A percentile compares a stretch with the other conserved stretches of the same genome.
Conservation (phyloP, 2,329 filamentous ascomycete species). For the Teratosphaeriaceae sp. region DNA sequence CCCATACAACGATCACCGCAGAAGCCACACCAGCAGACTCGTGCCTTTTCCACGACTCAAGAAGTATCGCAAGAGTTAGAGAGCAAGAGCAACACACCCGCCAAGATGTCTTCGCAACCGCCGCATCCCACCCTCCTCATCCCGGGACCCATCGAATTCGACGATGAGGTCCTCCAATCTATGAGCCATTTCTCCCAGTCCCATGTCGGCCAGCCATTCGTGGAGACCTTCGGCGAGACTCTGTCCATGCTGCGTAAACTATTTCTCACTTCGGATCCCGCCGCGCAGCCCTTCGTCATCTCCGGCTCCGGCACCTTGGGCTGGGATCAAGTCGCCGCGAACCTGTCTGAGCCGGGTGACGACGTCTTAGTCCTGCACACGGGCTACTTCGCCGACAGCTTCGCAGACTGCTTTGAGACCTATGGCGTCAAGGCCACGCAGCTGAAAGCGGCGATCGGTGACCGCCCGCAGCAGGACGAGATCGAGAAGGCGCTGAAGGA, state of each 20-base stretch:
- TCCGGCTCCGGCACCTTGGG: constrained; percentile 92
- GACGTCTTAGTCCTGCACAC: constrained; percentile 89
- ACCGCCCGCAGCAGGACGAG: constrained; percentile 76
- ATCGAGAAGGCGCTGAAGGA: constrained; percentile 82
- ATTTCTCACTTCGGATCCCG: constrained; percentile 79
- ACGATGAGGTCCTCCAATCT: constrained; percentile 89
- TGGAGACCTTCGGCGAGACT: constrained; percentile 84
- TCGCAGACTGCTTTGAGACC: constrained; percentile 83
- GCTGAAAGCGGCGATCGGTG: constrained; percentile 81
- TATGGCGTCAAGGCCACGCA: constrained; percentile 90
- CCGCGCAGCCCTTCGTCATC: constrained; percentile 85
- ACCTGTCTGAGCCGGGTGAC: constrained; percentile 83
- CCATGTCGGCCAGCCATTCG: constrained; percentile 84
- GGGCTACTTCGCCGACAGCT: constrained; percentile 94
- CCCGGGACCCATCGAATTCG: constrained; percentile 95
- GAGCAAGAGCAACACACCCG: constrained; percentile 18
- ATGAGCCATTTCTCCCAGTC: constrained; percentile 97
- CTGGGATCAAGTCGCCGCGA: constrained; percentile 94
- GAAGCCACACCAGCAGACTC: constrained; percentile 16
- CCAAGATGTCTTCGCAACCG: constrained; percentile 52
- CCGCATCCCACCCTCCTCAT: constrained; percentile 76
- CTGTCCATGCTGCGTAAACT: constrained; percentile 83
- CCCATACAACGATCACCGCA: constrained; percentile 13
- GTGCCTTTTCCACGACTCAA: constrained; percentile 20
- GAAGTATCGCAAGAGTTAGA: constrained; percentile 21